These are phyloP conservation scores for Batkoa obscura DNA, from an alignment of 371 early-diverging fungal genomes.

Conservation along the genomic window DNA sequence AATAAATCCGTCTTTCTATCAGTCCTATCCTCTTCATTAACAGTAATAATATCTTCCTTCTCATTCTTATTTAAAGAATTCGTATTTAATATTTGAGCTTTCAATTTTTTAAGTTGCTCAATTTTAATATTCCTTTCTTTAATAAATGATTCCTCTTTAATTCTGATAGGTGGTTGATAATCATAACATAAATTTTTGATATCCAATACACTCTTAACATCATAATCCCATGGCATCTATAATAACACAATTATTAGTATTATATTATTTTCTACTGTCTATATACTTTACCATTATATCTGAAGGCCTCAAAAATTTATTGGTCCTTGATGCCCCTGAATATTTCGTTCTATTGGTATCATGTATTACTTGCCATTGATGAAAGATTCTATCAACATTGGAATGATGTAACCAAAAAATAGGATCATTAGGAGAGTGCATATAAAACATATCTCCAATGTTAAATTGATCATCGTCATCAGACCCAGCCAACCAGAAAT, in stretches of 20 bases:
- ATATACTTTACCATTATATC: not conserved
- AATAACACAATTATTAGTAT: not conserved
- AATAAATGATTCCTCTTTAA: too few relatives aligned
- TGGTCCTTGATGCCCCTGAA: not conserved
- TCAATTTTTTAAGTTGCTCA: too few relatives aligned
- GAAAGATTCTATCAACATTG: slow-evolving; percentile 26
- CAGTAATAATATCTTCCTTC: too few relatives aligned
- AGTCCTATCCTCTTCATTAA: too few relatives aligned
- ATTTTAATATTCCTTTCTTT: too few relatives aligned
- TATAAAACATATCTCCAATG: slow-evolving; percentile 22
- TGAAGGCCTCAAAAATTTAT: not conserved
- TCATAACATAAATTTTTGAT: not conserved
- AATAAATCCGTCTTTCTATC: too few relatives aligned
- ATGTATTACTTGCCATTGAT: slow-evolving; percentile 15
- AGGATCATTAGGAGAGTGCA: slow-evolving; percentile 22
- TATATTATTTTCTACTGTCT: not conserved
- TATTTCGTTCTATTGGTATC: not conserved
- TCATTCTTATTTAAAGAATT: too few relatives aligned
- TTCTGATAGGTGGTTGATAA: not conserved
- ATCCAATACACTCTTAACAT: not conserved
- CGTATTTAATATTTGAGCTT: too few relatives aligned
- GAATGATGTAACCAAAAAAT: slow-evolving; percentile 26
- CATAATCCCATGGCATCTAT: not conserved
- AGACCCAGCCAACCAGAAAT: not conserved
- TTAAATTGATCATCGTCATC: not conserved